Percentiles rank a stretch among this genome's conserved stretches.
These are phyloP conservation scores for Porogramme epimiltina DNA, from an alignment of 1,284 basidiomycete genomes.

Conservation along the genomic window DNA sequence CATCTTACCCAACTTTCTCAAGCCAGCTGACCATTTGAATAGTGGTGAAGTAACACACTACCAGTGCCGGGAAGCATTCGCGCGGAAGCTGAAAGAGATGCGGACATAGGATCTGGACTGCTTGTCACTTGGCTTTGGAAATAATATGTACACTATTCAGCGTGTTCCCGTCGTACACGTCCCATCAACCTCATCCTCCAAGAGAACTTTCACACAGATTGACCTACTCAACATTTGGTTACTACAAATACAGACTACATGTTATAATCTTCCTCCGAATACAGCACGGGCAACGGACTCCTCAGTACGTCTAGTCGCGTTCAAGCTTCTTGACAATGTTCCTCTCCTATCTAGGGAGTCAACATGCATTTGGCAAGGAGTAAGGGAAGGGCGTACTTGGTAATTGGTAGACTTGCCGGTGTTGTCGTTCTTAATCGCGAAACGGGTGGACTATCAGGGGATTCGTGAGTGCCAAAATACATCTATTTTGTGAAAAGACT, in stretches of 20 bases:
- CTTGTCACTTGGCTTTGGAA: too few species aligned
- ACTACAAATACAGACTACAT: too few species aligned
- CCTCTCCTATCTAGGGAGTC: conserved; percentile 32
- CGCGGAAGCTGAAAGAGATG: conserved; percentile 52
- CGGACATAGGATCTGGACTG: conserved; percentile 6
- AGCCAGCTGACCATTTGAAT: conserved; percentile 7
- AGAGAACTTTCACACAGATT: too few species aligned
- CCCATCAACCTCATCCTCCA: too few species aligned
- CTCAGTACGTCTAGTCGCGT: not conserved
- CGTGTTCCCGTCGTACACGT: too few species aligned
- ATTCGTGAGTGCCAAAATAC: not conserved
- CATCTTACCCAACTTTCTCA: too few species aligned
- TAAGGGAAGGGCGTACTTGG: conserved; percentile 26
- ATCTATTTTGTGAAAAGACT: conserved; percentile 4
- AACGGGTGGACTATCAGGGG: conserved; percentile 31
- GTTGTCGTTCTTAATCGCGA: conserved; percentile 45
- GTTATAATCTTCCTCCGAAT: too few species aligned
- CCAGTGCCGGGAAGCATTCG: conserved; percentile 86
- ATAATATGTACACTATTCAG: too few species aligned
- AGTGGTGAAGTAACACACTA: conserved; percentile 95
- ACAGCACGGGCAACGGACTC: too few species aligned
- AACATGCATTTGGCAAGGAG: not conserved
- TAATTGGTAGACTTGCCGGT: conserved; percentile 44
- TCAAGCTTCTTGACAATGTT: conserved; percentile 40
- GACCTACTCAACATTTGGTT: too few species aligned